Conservation (phyloP, 371 early-diverging fungal species). For the Mortierella sp. region DNA sequence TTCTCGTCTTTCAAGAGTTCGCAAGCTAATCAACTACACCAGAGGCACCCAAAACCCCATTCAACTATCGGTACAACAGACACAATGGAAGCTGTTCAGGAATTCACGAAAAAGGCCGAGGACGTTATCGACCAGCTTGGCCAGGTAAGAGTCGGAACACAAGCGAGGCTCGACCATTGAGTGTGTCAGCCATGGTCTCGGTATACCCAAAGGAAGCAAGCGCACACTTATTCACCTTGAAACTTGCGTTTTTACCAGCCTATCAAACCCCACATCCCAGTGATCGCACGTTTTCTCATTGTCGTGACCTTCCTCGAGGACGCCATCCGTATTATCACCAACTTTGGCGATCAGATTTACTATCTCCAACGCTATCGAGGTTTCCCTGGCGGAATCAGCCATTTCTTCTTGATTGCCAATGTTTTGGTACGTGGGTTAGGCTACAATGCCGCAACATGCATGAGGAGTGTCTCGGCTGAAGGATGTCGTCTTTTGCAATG, state of each 20-base stretch:
- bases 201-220: no score
- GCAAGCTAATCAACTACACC: no score
- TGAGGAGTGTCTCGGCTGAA: neutral
- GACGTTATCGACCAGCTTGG: constrained; percentile 78
- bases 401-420: constrained; percentile 86
- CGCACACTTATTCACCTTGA: no score
- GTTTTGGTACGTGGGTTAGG: constrained; percentile 65
- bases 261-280: constrained; percentile 92
- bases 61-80: neutral
- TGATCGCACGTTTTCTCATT: constrained; percentile 89
- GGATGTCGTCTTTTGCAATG: constrained; percentile 1
- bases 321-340: constrained; percentile 86
- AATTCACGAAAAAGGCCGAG: constrained; percentile 70
- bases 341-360: constrained; percentile 88
- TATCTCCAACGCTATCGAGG: constrained; percentile 83
- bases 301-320: constrained; percentile 97
- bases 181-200: no score
- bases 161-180: no score
- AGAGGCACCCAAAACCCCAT: neutral
- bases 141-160: constrained; percentile 19
- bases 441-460: neutral
- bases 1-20: no score
- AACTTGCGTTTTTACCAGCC: constrained; percentile 56
- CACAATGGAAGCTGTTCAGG: constrained; percentile 53
- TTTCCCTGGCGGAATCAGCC: constrained; percentile 81